Evolutionary conservation across 1,139 yeast genomes (phyloP).

Genomic region (Debaryomycetaceae sp.): DNA sequence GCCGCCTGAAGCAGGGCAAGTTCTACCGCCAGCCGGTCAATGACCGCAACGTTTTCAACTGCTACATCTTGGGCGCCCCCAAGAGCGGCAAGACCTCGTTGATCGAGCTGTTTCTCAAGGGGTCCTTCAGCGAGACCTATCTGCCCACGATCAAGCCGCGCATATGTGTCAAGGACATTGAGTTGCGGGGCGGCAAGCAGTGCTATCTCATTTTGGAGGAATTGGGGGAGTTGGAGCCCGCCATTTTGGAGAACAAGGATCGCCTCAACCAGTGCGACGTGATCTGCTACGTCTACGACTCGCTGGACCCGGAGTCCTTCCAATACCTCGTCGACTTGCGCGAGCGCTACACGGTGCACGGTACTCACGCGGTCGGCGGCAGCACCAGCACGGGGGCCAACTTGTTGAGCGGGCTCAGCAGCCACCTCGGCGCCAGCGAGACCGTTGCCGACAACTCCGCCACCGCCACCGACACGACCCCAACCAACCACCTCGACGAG

Average conservation of each 20-base stretch:
- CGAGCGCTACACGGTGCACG: conserved; percentile 52
- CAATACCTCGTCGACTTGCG: conserved; percentile 72
- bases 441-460: too few relatives aligned
- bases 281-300: conserved; percentile 82
- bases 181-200: conserved; percentile 90
- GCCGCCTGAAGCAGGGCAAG: conserved; percentile 59
- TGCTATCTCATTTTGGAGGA: conserved; percentile 89
- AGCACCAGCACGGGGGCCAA: too few relatives aligned
- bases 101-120: conserved; percentile 73
- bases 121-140: conserved; percentile 66
- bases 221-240: conserved; percentile 80
- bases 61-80: conserved; percentile 81
- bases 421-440: too few relatives aligned
- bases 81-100: conserved; percentile 83
- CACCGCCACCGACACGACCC: conserved; percentile 3
- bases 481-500: conserved; percentile 39
- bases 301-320: conserved; percentile 93
- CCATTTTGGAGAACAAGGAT: conserved; percentile 67
- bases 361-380: too few relatives aligned
- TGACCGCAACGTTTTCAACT: conserved; percentile 88
- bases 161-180: conserved; percentile 89
- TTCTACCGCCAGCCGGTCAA: conserved; percentile 63
- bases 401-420: too few relatives aligned
- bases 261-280: conserved; percentile 86
- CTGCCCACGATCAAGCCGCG: conserved; percentile 81